phyloP scores from a whole-genome alignment of 495 filamentous ascomycete genomes.

The Evernia prunastri region DNA sequence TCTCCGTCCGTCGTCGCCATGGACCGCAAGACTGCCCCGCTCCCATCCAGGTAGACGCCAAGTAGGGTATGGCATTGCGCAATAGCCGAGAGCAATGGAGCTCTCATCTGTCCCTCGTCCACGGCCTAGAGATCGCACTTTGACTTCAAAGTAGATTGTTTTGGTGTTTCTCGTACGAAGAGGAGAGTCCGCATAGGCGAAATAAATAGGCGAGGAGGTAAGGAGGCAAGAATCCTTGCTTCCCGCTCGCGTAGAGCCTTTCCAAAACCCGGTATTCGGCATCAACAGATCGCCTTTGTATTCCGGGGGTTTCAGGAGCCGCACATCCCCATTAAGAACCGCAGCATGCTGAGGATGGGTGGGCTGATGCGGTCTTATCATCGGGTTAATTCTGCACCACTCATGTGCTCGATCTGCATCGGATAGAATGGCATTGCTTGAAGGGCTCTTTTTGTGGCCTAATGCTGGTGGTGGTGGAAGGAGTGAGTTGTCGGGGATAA shows the following conservation, averaged over 20 bases:
- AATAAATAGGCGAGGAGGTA: conserved; percentile 69
- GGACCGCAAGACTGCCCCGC: conserved; percentile 74
- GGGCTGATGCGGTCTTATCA: conserved; percentile 50
- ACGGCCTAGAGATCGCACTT: conserved; percentile 42
- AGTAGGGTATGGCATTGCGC: conserved; percentile 73
- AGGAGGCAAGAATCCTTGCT: conserved; percentile 47
- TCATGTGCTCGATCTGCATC: conserved; percentile 66
- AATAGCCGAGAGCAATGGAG: conserved; percentile 69
- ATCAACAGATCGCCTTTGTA: conserved; percentile 40
- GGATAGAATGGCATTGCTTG: conserved; percentile 64
- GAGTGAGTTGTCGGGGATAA: conserved; percentile 69
- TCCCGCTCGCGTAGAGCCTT: conserved; percentile 34
- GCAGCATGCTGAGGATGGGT: conserved; percentile 35
- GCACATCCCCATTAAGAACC: conserved; percentile 40
- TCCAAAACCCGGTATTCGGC: conserved; percentile 38
- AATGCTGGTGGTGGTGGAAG: conserved; percentile 77
- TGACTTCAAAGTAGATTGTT: conserved; percentile 76
- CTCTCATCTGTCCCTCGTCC: conserved; percentile 44
- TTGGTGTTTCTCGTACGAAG: conserved; percentile 46
- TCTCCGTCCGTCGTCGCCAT: conserved; percentile 82
- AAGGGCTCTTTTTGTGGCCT: conserved; percentile 57
- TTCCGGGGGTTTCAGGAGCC: conserved; percentile 41
- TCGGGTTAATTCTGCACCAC: conserved; percentile 61
- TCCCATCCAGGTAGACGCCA: conserved; percentile 93
- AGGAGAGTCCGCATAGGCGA: conserved; percentile 61